Base-by-base conservation (phyloP, 2,329 filamentous ascomycete genomes). In the Fusarium devonianum region DNA sequence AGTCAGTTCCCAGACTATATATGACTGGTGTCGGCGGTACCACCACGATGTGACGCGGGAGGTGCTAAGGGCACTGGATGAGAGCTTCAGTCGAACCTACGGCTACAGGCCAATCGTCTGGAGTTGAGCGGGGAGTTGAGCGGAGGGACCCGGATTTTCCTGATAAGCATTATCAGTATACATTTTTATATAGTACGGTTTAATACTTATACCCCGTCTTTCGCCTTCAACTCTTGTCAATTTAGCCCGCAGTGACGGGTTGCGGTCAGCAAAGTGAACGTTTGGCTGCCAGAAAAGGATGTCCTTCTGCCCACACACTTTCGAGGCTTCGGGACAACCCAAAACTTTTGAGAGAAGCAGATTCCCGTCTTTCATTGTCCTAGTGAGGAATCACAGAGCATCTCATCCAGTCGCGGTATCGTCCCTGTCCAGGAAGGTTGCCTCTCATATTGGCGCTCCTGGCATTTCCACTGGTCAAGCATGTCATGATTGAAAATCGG, bases 161-260 rank as follows among this genome's bases (percentile, higher is more conserved):
- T 21, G 19, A 16, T 5, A 12, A 45, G 21, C 12, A 12, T 37
- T 9, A 12, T 37, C 41, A 37, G 9, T 23, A 25, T 39, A 35
- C n/a, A 3, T 32, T 43, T 7, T 49, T 42, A 42, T 16, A 51
- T 19, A 16, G 40, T 29, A 51, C 42, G 41, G 41, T 10, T 23
- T 51, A 29, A 45, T 28, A 49, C 56, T 49, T 56, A 60, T 60
- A 60, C 57, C 56, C 56, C 19, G 16, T 37, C 22, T 37, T 33
- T 50, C 18, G 29, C 26, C 38, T 35, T 11, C 25, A 47, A 41
- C 35, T 19, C 10, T 17, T 34, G 12, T 13, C 5, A 18, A 34
- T n/a, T n/a, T n/a, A n/a, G n/a, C n/a, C n/a, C n/a, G n/a, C n/a
- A n/a, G n/a, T n/a, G 2, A 34, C 16, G 40, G 4, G 23, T 14